These are phyloP conservation scores for Talaromyces atroroseus DNA, from an alignment of 2,329 filamentous ascomycete genomes.

Conservation along the genomic window DNA sequence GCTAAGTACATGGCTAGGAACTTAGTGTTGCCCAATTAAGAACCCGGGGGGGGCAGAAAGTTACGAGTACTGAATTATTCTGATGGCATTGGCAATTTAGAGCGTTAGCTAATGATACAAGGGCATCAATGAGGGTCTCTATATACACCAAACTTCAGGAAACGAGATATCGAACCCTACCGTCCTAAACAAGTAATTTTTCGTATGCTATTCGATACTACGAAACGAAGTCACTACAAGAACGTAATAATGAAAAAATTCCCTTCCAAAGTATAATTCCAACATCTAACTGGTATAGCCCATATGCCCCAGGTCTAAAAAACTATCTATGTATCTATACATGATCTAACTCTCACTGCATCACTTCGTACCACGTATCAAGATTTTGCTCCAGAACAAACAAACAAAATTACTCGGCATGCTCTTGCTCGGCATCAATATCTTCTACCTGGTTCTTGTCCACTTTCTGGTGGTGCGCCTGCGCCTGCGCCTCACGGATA, in stretches of 20 bases:
- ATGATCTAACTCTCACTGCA: neutral
- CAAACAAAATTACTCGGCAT: neutral
- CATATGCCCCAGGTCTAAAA: neutral
- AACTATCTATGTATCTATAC: neutral
- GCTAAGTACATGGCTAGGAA: neutral
- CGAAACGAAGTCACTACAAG: neutral
- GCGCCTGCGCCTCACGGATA: slow-evolving; percentile 12
- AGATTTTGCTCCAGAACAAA: neutral
- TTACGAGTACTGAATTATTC: neutral
- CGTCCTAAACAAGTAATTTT: neutral
- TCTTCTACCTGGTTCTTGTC: slow-evolving; percentile 10
- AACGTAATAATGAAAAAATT: neutral
- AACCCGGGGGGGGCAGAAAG: neutral
- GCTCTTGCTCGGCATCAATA: neutral
- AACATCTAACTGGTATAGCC: neutral
- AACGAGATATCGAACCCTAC: neutral
- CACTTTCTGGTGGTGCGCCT: slow-evolving; percentile 13
- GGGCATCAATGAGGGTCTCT: neutral
- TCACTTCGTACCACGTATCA: neutral
- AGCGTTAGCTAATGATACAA: neutral
- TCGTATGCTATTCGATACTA: neutral
- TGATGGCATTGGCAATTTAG: too few species aligned
- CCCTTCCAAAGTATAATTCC: neutral
- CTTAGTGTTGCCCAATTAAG: neutral
- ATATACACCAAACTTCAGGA: neutral